Base-by-base conservation (phyloP, 2,329 filamentous ascomycete genomes). In the Epichloe gansuensis region DNA sequence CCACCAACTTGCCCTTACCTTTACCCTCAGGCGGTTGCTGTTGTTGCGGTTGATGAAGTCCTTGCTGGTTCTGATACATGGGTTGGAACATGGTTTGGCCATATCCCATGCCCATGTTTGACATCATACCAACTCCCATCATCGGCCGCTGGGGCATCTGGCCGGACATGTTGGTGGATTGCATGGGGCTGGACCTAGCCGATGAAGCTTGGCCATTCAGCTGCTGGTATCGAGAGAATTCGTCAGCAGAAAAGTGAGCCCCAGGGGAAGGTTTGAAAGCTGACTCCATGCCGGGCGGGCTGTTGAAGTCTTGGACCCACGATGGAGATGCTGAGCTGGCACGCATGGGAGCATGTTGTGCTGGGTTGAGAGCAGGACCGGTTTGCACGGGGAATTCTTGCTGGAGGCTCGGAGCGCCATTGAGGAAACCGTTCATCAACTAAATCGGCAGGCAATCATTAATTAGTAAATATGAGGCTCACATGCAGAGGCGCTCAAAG, bases 401-500 rank as follows among this genome's bases (percentile, higher is more conserved):
- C 59, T 78, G 75, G 50, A 82, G 67, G 48, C 60, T 72, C n/a
- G 76, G 83, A 52, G 80, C 81, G 64, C 93, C 86, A 65, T 95
- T 89, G 63, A 95, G 78, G 67, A 96, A 96, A 55, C 89, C 85
- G 64, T 94, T 90, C 82, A 95, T 88, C 85, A 91, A 90, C 88
- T 94, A 61, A 13, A 46, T 46, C 15, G 21, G n/a, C 9, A 46
- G 6, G 7, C 15, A 3, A 17, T 13, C 11, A 15, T 4, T 31
- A 8, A 13, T 43, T 8, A 28, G 38, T 35, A 12, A 7, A 41
- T 12, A 1, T 34, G 12, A 50, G 28, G 12, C 11, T 12, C 42
- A 23, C 37, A 39, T 13, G 31, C 31, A 31, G 9, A 31, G 3
- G 31, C 31, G 31, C 31, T 31, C 31, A 11, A 31, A 31, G 31